These are phyloP conservation scores for Hyaloscypha bicolor DNA, from an alignment of 495 filamentous ascomycete species.

Conservation along the genomic window DNA sequence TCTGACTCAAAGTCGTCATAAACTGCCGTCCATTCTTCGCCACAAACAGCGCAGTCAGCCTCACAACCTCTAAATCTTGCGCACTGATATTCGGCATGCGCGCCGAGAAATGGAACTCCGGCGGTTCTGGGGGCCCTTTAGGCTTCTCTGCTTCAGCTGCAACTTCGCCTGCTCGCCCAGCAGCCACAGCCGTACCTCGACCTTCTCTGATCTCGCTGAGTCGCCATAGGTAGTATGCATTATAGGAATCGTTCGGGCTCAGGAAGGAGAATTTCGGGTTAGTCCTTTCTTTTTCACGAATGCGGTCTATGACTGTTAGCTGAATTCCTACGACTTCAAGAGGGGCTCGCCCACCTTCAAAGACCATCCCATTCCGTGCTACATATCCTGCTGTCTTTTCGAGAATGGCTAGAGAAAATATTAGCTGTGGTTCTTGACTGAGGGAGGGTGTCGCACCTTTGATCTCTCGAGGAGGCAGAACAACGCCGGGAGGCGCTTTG, in stretches of 20 bases:
- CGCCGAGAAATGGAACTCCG: slow-evolving; percentile 90
- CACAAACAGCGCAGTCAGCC: slow-evolving; percentile 85
- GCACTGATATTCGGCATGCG: slow-evolving; percentile 97
- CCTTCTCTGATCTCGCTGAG: slow-evolving; percentile 82
- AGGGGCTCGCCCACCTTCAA: slow-evolving; percentile 62
- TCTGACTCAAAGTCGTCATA: slow-evolving; percentile 83
- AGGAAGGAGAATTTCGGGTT: slow-evolving; percentile 94
- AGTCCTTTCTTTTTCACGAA: slow-evolving; percentile 81
- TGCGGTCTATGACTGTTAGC: slow-evolving; percentile 57
- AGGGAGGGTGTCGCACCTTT: slow-evolving; percentile 50
- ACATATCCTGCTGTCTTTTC: slow-evolving; percentile 98
- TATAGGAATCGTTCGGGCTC: slow-evolving; percentile 78
- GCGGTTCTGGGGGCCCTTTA: slow-evolving; percentile 83
- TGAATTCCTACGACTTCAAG: slow-evolving; percentile 4
- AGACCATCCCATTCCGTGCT: slow-evolving; percentile 75
- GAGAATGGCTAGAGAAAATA: slow-evolving; percentile 58
- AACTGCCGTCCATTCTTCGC: slow-evolving; percentile 89
- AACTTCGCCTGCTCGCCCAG: slow-evolving; percentile 71
- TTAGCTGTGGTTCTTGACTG: slow-evolving; percentile 36
- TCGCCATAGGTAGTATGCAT: slow-evolving; percentile 88
- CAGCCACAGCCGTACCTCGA: slow-evolving; percentile 76
- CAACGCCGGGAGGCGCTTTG: slow-evolving; percentile 80
- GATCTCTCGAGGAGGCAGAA: slow-evolving; percentile 84
- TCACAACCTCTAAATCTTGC: slow-evolving; percentile 91
- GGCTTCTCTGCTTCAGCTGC: slow-evolving; percentile 64